phyloP scores from a whole-genome alignment of 495 filamentous ascomycete genomes.

The Aspergillus avenaceus region DNA sequence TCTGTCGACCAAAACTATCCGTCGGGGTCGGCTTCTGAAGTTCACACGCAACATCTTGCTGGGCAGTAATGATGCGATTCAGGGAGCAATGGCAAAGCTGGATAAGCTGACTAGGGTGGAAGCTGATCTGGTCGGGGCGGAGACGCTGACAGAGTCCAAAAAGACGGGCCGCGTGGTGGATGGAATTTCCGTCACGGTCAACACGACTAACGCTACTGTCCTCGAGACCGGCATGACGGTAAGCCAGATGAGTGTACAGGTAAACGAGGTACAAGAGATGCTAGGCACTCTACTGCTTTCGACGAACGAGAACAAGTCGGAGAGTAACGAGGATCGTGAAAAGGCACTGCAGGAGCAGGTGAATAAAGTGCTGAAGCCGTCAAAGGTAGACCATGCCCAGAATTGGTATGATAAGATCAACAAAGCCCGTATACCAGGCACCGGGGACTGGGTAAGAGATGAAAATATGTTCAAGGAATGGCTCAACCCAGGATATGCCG shows the following conservation, averaged over 20 bases:
- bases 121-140: slow-evolving; percentile 23
- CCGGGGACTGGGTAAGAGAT: slow-evolving; percentile 29
- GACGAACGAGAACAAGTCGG: neutral
- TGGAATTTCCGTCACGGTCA: slow-evolving; percentile 6
- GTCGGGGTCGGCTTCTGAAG: slow-evolving; percentile 20
- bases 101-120: slow-evolving; percentile 22
- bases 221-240: slow-evolving; percentile 7
- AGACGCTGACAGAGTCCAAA: slow-evolving; percentile 22
- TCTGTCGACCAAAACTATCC: slow-evolving; percentile 22
- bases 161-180: slow-evolving; percentile 10
- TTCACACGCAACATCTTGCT: slow-evolving; percentile 22
- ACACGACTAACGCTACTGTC: neutral
- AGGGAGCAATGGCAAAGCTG: slow-evolving; percentile 19
- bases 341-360: slow-evolving; percentile 5
- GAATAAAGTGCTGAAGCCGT: slow-evolving; percentile 6
- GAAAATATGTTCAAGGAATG: slow-evolving; percentile 24
- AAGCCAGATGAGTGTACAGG: slow-evolving; percentile 12
- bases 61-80: slow-evolving; percentile 22
- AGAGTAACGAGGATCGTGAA: neutral
- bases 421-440: slow-evolving; percentile 20
- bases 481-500: slow-evolving; percentile 17
- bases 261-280: slow-evolving; percentile 13
- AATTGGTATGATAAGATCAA: slow-evolving; percentile 26
- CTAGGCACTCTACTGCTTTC: slow-evolving; percentile 1
- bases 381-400: slow-evolving; percentile 8